Evolutionary conservation across 345 rosid species (phyloP), one percentile per base, ranked within the genome.

Genomic region (Camelina neglecta): DNA sequence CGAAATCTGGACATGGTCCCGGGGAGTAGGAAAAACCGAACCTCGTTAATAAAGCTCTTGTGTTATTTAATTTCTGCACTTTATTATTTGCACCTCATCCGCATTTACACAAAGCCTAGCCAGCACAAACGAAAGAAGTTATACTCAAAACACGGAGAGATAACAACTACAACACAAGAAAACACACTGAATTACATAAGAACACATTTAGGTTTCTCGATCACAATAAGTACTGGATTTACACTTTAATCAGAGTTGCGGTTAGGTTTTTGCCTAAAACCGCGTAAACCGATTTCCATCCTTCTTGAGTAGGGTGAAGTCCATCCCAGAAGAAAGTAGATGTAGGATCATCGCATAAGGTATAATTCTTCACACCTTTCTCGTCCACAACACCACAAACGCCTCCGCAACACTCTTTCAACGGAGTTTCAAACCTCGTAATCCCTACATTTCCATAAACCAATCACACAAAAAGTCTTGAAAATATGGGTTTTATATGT

Each of bases 401-500:
- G 0, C 55, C 55, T 8, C 11, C 24, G 2, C 55, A 50, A 20
- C 55, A 50, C 12, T 8, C 11, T 20, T 50, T 50, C 12, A 50
- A 20, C 26, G 55, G 55, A 50, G 5, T 50, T 20, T 50, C 26
- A 50, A 50, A 50, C 55, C 4, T 18, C 10, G 53, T 48, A 16
- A 20, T 48, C 53, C 53, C 53, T 48, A n/a, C 53, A 48, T 48
- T 48, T 48, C 21, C 53, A 48, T 48, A 12, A 48, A 48, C 21
- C 21, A 16, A 48, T 48, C 21, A 48, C 53, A 48, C 53, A 18
- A 48, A 47, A 48, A 16, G 53, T 8, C 53, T 48, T 48, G 9
- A 16, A 48, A 48, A n/a, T n/a, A n/a, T 44, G n/a, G n/a, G 12
- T 44, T 44, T 44, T 18, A 18, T 6, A 31, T 31, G 1, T 33